Conservation (phyloP, 2,329 filamentous ascomycete species). For the Hawksworthiomyces lignivorus region DNA sequence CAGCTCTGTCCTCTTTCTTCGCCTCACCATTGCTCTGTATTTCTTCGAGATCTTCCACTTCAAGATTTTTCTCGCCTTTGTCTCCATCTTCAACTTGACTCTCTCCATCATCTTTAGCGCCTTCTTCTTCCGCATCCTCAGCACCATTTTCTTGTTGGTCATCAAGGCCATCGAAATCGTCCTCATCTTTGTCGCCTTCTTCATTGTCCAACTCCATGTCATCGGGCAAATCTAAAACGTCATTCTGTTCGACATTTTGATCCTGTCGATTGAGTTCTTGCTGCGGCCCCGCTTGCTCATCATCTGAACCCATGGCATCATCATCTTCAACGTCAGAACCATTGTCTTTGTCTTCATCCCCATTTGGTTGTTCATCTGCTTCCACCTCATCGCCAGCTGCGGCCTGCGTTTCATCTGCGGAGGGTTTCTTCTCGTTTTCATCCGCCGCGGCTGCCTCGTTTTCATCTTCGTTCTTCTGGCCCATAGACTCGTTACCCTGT, state of each 20-base stretch:
- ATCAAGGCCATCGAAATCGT: constrained; percentile 50
- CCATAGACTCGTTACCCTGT: constrained; percentile 64
- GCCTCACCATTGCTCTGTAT: constrained; percentile 33
- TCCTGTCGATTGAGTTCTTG: constrained; percentile 56
- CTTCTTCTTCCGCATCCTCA: constrained; percentile 78
- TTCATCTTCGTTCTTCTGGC: constrained; percentile 58
- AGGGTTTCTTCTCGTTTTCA: constrained; percentile 54
- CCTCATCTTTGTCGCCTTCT: constrained; percentile 51
- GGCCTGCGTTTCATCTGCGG: constrained; percentile 48
- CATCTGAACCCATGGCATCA: constrained; percentile 54
- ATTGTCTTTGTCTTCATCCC: constrained; percentile 32
- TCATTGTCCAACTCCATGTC: constrained; percentile 84
- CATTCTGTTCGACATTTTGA: constrained; percentile 72
- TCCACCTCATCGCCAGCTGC: constrained; percentile 48
- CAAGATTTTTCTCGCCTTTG: constrained; percentile 33
- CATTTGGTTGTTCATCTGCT: constrained; percentile 31
- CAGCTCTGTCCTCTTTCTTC: constrained; percentile 29
- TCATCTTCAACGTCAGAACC: constrained; percentile 45
- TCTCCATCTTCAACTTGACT: constrained; percentile 26
- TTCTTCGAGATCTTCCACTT: constrained; percentile 22
- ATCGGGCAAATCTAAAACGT: constrained; percentile 76
- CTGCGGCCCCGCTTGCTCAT: constrained; percentile 47
- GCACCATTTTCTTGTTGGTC: constrained; percentile 71
- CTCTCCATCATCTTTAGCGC: constrained; percentile 42
- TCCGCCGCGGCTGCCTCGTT: constrained; percentile 49